These are phyloP conservation scores for Geotrichum fermentans DNA, from an alignment of 1,139 yeast species.

Conservation along the genomic window DNA sequence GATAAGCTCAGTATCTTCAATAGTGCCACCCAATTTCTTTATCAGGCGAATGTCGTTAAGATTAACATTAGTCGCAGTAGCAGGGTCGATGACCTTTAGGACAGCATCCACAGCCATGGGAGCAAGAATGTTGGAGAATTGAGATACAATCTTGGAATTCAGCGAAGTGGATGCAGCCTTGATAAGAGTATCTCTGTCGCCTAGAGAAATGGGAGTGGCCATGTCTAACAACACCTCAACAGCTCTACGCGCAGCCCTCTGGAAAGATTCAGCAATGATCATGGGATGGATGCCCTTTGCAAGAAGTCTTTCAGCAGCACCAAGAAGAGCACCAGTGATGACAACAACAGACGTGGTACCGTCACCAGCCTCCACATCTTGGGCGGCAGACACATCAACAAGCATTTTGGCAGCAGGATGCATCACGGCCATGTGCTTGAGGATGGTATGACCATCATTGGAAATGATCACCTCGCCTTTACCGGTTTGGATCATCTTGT, in stretches of 20 bases:
- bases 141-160: slow-evolving; percentile 92
- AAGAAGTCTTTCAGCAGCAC: slow-evolving; percentile 88
- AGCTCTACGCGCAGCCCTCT: slow-evolving; percentile 85
- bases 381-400: slow-evolving; percentile 95
- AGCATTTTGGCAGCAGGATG: slow-evolving; percentile 98
- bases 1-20: slow-evolving; percentile 89
- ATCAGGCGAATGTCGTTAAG: slow-evolving; percentile 80
- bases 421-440: slow-evolving; percentile 88
- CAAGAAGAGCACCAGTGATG: slow-evolving; percentile 85
- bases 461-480: slow-evolving; percentile 90
- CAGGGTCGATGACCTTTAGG: slow-evolving; percentile 60
- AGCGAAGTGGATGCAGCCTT: slow-evolving; percentile 94
- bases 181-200: slow-evolving; percentile 73
- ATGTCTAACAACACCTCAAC: slow-evolving; percentile 78
- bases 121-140: slow-evolving; percentile 75
- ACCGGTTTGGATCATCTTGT: slow-evolving; percentile 90
- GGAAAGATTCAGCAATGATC: slow-evolving; percentile 89
- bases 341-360: slow-evolving; percentile 98
- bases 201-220: slow-evolving; percentile 70
- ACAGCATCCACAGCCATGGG: slow-evolving; percentile 96
- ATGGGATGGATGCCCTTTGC: slow-evolving; percentile 95
- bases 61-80: slow-evolving; percentile 66
- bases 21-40: slow-evolving; percentile 95
- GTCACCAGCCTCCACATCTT: slow-evolving; percentile 97
- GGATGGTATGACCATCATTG: slow-evolving; percentile 89